These are phyloP conservation scores for Hypoxylon sp. DNA, from an alignment of 2,329 filamentous ascomycete species.

Conservation along the genomic window DNA sequence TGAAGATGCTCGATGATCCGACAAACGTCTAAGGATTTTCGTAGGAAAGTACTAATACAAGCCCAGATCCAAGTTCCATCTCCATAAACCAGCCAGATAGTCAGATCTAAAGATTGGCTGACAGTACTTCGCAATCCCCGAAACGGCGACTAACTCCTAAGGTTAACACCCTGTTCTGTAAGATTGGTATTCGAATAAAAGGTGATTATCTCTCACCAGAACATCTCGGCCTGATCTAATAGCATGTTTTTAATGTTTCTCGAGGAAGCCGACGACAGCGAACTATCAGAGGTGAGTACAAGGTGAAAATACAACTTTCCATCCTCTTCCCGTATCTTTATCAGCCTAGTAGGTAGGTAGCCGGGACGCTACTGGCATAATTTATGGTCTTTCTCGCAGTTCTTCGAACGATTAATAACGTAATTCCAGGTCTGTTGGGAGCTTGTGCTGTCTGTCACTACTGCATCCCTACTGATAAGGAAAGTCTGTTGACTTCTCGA, in stretches of 20 bases:
- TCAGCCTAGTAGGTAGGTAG: slow-evolving; percentile 1
- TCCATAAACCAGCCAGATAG: slow-evolving; percentile 23
- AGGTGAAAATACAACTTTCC: slow-evolving; percentile 5
- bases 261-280: neutral
- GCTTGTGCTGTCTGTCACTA: neutral
- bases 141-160: slow-evolving; percentile 11
- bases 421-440: slow-evolving; percentile 17
- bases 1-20: slow-evolving; percentile 14
- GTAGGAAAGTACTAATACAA: neutral
- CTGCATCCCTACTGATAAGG: neutral
- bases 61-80: neutral
- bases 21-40: neutral
- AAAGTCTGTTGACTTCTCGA: neutral
- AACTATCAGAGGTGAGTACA: neutral
- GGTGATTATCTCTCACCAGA: slow-evolving; percentile 1
- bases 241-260: neutral
- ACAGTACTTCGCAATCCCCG: slow-evolving; percentile 12
- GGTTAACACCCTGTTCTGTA: slow-evolving; percentile 2
- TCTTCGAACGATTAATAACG: neutral
- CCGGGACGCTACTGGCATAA: neutral
- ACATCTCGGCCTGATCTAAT: neutral
- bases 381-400: slow-evolving; percentile 1
- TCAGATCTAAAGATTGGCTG: slow-evolving; percentile 4
- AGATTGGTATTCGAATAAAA: neutral
- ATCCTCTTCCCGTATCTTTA: slow-evolving; percentile 7